These are phyloP conservation scores for Colletotrichum lupini DNA, from an alignment of 2,329 filamentous ascomycete genomes.

Conservation along the genomic window DNA sequence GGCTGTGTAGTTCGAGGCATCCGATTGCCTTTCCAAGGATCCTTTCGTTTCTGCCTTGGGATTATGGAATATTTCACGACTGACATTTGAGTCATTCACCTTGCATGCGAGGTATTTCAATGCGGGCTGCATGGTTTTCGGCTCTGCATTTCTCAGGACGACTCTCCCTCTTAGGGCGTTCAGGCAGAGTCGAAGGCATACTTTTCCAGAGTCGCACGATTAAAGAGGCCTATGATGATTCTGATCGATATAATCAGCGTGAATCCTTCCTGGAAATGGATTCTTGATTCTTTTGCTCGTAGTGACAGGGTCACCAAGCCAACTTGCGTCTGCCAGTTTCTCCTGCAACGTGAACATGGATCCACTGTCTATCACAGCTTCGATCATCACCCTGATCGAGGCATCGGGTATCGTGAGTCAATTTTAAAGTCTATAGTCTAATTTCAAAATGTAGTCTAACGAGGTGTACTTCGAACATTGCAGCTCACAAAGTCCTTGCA, in stretches of 20 bases:
- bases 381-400: background rate
- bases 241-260: background rate
- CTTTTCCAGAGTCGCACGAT: background rate
- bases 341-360: background rate
- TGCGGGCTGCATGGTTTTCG: background rate
- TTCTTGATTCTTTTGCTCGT: background rate
- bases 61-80: no score
- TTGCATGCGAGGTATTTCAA: background rate
- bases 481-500: conserved; percentile 31
- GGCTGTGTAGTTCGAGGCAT: background rate
- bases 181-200: background rate
- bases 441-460: background rate
- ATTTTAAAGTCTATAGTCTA: background rate
- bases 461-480: background rate
- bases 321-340: background rate
- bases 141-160: background rate
- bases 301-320: background rate
- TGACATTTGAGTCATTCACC: background rate
- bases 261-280: background rate
- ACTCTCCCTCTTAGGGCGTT: background rate
- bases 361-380: background rate
- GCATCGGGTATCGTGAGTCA: conserved; percentile 31
- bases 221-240: background rate
- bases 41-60: background rate
- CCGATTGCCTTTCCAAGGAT: background rate